Evolutionary conservation across 2,329 filamentous ascomycete species (phyloP), one percentile per base, ranked within the genome.

Genomic region (Apiospora arundinis): DNA sequence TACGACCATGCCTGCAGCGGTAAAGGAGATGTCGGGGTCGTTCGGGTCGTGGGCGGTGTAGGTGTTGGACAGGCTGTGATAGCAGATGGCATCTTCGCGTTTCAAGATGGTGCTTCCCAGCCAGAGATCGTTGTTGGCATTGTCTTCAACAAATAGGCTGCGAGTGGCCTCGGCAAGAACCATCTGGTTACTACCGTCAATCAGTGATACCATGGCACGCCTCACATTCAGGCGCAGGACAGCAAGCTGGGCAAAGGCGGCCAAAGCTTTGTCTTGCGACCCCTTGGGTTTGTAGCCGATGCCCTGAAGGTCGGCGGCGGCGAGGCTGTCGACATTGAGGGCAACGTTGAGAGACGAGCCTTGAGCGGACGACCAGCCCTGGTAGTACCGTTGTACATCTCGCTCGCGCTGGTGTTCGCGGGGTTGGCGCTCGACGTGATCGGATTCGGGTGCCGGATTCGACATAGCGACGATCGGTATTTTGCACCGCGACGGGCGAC

Each of bases 101-200:
- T 76, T 73, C 11, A 82, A 73, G 16, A 78, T 75, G 0, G 78
- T 76, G 18, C 77, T 77, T 68, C 70, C 76, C 71, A 83, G 72
- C 80, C 81, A 85, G 46, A 83, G 68, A 2, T 78, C 78, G 71
- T 81, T n/a, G 21, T 48, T 25, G 77, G 67, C 77, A 73, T 5
- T 76, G 72, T 21, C 74, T 80, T 80, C 2, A 78, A 75, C 28
- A 80, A 79, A 8, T 4, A 87, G 74, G 1, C 82, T 84, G 65
- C 81, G 82, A 1, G 87, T 88, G 11, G 84, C 84, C 74, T 89
- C 87, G 48, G 86, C 86, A 56, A 89, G 81, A 67, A 89, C 83
- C 70, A 85, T 87, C 77, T 88, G 85, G 14, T 79, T 81, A 3
- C 80, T 78, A 6, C 78, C 77, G 72, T 85, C 85, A 69, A 87